phyloP scores from a whole-genome alignment of 768 basidiomycete genomes.

The Mrakia gelida region DNA sequence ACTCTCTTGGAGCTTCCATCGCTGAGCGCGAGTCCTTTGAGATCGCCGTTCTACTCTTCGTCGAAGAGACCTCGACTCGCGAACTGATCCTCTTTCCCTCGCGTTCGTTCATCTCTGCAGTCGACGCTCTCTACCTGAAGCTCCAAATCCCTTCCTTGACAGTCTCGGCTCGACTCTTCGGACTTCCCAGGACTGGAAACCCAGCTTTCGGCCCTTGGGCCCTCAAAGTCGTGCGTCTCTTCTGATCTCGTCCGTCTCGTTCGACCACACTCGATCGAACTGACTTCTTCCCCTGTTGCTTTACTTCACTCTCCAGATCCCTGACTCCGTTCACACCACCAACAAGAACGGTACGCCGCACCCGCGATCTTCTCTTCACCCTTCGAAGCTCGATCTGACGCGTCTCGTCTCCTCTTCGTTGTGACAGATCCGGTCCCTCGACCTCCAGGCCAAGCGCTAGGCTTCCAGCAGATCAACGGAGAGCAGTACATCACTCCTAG shows the following conservation, averaged over 20 bases:
- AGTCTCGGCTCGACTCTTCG: neutral
- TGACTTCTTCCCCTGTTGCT: neutral
- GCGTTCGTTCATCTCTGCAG: neutral
- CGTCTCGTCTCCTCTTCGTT: too few species aligned
- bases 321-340: neutral
- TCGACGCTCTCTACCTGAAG: slow-evolving; percentile 6
- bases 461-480: neutral
- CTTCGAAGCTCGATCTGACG: too few species aligned
- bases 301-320: neutral
- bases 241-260: neutral
- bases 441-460: neutral
- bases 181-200: neutral
- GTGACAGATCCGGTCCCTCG: neutral
- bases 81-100: neutral
- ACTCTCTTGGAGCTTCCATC: slow-evolving; percentile 1
- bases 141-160: slow-evolving; percentile 2
- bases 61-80: neutral
- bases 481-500: neutral
- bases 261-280: too few species aligned
- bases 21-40: neutral
- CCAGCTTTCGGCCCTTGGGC: neutral
- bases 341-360: neutral
- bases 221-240: neutral
- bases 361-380: neutral
- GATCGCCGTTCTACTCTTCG: neutral